These are phyloP conservation scores for Pouteria campechiana DNA, from an alignment of 179 eudicot genomes.

Conservation along the genomic window DNA sequence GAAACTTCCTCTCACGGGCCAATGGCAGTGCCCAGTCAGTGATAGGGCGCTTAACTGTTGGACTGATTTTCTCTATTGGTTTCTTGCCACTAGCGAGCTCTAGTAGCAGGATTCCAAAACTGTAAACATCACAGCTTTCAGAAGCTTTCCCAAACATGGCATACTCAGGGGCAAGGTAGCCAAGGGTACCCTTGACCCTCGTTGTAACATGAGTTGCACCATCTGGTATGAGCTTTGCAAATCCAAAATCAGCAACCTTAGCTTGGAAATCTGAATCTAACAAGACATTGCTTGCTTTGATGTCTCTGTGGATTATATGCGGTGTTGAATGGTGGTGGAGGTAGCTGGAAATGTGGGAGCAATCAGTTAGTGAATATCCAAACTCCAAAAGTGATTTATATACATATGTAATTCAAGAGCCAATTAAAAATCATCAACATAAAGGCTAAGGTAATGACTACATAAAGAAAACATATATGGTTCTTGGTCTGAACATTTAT, in stretches of 20 bases:
- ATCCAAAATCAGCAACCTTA: slow-evolving; percentile 2
- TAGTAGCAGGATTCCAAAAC: slow-evolving; percentile 7
- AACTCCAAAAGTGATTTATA: background rate
- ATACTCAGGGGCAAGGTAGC: slow-evolving; percentile 1
- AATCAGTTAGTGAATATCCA: background rate
- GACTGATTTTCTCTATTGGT: slow-evolving; percentile 4
- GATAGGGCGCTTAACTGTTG: slow-evolving; percentile 2
- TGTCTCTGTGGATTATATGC: slow-evolving; percentile 1
- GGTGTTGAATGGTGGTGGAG: background rate
- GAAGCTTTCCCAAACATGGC: slow-evolving; percentile 5
- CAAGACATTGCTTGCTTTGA: background rate
- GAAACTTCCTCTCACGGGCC: background rate
- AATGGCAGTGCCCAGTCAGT: slow-evolving; percentile 8
- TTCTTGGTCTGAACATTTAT: no score
- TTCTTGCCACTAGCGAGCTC: slow-evolving; percentile 5
- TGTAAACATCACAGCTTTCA: slow-evolving; percentile 10
- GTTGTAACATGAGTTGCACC: slow-evolving; percentile 1
- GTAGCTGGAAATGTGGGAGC: no score
- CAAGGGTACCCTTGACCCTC: background rate
- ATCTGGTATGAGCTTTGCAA: slow-evolving; percentile 1
- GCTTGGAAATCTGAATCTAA: background rate
- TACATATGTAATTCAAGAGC: no score
- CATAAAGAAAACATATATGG: no score
- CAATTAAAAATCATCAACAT: no score
- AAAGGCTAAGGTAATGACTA: no score